Evolutionary conservation across 768 basidiomycete genomes (phyloP).

Genomic region (Mrakia blollopis): DNA sequence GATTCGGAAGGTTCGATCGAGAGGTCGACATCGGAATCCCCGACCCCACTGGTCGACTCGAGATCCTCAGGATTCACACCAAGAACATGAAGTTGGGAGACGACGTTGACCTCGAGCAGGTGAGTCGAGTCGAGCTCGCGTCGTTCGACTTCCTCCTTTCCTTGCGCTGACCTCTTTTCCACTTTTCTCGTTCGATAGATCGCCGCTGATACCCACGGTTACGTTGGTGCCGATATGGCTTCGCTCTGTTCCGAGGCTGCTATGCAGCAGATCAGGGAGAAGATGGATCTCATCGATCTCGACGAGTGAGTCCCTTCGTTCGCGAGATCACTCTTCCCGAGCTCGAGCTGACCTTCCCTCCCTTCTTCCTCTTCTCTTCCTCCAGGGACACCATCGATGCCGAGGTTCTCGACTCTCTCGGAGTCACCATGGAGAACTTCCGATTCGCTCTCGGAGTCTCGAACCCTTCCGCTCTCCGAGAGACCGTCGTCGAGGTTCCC

Average conservation of each 20-base stretch:
- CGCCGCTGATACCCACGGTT: conserved; percentile 98
- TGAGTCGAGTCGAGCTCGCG: conserved; percentile 39
- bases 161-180: neutral
- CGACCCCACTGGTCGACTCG: conserved; percentile 96
- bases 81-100: conserved; percentile 99
- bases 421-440: conserved; percentile 99
- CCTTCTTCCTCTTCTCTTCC: neutral
- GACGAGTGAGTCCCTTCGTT: conserved; percentile 38
- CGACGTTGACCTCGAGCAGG: conserved; percentile 95
- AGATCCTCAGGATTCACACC: conserved; percentile 98
- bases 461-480: conserved; percentile 96
- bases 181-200: conserved; percentile 56
- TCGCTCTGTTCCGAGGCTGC: conserved; percentile 98
- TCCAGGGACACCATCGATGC: conserved; percentile 97
- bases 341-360: neutral
- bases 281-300: conserved; percentile 71
- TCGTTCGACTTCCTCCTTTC: conserved; percentile 1
- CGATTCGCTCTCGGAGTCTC: conserved; percentile 94
- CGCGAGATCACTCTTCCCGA: neutral
- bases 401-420: conserved; percentile 95
- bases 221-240: conserved; percentile 96
- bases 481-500: conserved; percentile 98
- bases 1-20: conserved; percentile 98
- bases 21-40: conserved; percentile 99
- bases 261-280: conserved; percentile 99